A percentile compares a stretch with the other conserved stretches of the same genome.
phyloP scores from a whole-genome alignment of 2,329 filamentous ascomycete species.

The Hortaea sp. region DNA sequence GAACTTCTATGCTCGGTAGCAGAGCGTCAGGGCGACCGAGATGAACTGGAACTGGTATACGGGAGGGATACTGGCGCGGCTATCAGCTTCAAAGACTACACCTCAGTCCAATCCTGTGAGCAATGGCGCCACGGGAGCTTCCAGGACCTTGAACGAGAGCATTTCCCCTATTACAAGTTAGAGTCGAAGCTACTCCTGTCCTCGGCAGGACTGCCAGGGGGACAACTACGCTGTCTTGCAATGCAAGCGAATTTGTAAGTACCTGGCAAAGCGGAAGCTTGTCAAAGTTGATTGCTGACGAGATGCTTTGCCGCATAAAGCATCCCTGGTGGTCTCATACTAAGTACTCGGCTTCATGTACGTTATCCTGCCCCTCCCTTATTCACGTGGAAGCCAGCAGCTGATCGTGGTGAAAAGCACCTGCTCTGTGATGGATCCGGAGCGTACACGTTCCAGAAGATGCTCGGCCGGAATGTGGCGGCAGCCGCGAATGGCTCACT shows the following conservation, averaged over 20 bases:
- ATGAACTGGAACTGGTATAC: conserved; percentile 5
- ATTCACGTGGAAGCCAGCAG: too few relatives aligned
- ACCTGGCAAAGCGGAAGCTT: too few relatives aligned
- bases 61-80: background rate
- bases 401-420: conserved; percentile 1
- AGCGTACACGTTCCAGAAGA: background rate
- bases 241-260: background rate
- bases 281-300: background rate
- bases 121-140: conserved; percentile 4
- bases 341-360: background rate
- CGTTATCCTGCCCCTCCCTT: background rate
- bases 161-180: conserved; percentile 7
- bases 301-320: background rate
- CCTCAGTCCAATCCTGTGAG: background rate
- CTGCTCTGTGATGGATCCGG: conserved; percentile 3
- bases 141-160: conserved; percentile 1
- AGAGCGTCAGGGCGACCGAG: background rate
- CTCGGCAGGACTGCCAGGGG: background rate
- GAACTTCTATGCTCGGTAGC: conserved; percentile 2
- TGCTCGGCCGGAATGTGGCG: background rate
- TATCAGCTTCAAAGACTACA: conserved; percentile 2
- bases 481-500: background rate
- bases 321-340: background rate
- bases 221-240: background rate
- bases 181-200: conserved; percentile 12